These are phyloP conservation scores for Paramecium primaurelia DNA, from an alignment of 73 alveolate species.

Conservation along the genomic window DNA sequence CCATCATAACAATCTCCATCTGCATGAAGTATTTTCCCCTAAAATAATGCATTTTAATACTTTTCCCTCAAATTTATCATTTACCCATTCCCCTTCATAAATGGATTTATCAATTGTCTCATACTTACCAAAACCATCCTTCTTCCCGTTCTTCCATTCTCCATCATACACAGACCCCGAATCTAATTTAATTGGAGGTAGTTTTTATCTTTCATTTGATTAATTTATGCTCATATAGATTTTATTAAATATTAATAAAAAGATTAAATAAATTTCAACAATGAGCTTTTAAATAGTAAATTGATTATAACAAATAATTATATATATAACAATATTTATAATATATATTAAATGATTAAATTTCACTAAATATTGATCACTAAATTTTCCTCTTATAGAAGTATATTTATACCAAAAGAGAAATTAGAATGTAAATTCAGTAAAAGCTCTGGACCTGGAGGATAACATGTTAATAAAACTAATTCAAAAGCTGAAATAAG, in stretches of 20 bases:
- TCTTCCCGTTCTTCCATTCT: too few relatives aligned
- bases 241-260: too few relatives aligned
- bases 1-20: too few relatives aligned
- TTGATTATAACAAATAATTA: too few relatives aligned
- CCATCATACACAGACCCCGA: too few relatives aligned
- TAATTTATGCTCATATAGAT: neutral
- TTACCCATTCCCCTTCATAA: conserved; percentile 84
- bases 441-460: conserved; percentile 71
- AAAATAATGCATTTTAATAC: neutral
- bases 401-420: conserved; percentile 39
- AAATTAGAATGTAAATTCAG: conserved; percentile 54
- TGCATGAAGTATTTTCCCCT: too few relatives aligned
- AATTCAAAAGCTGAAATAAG: conserved; percentile 68
- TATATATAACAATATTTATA: neutral
- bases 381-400: neutral
- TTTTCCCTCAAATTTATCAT: conserved; percentile 80
- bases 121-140: too few relatives aligned
- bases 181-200: too few relatives aligned
- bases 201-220: too few relatives aligned
- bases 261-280: neutral
- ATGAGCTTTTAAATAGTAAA: neutral
- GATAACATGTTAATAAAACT: conserved; percentile 65
- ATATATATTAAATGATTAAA: neutral
- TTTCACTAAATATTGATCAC: neutral
- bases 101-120: conserved; percentile 30